A percentile compares a stretch with the other conserved stretches of the same genome.
phyloP scores from a whole-genome alignment of 106 monocot species.

The Apostasia ramifera region DNA sequence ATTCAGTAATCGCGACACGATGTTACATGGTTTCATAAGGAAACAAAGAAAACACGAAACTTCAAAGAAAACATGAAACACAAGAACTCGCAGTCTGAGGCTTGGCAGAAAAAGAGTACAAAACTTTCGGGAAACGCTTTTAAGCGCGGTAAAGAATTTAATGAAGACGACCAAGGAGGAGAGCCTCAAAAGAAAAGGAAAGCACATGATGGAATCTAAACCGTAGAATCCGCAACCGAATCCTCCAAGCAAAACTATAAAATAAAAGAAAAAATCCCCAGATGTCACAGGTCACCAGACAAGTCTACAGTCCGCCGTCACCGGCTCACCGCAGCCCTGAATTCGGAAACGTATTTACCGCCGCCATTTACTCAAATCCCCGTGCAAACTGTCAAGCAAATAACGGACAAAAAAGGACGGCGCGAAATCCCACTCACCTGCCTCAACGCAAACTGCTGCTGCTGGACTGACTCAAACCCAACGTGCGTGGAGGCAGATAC shows the following conservation, averaged over 20 bases:
- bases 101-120: neutral
- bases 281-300: neutral
- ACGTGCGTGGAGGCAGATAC: slow-evolving; percentile 26
- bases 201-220: slow-evolving; percentile 8
- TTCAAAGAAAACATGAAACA: too few species aligned
- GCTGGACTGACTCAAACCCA: slow-evolving; percentile 28
- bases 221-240: slow-evolving; percentile 4
- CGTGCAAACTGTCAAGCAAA: slow-evolving; percentile 1
- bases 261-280: neutral
- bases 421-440: slow-evolving; percentile 40
- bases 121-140: neutral
- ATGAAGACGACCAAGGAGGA: slow-evolving; percentile 1
- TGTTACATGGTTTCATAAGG: neutral
- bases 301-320: neutral
- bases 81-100: neutral
- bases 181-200: neutral
- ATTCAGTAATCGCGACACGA: too few species aligned
- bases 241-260: slow-evolving; percentile 1
- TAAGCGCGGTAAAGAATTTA: slow-evolving; percentile 2
- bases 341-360: slow-evolving; percentile 3
- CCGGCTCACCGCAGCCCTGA: neutral
- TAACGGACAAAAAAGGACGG: neutral
- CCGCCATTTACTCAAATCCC: slow-evolving; percentile 22
- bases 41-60: too few species aligned
- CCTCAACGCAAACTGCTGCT: slow-evolving; percentile 38